These are phyloP conservation scores for Pyricularia grisea DNA, from an alignment of 2,329 filamentous ascomycete species.

Conservation along the genomic window DNA sequence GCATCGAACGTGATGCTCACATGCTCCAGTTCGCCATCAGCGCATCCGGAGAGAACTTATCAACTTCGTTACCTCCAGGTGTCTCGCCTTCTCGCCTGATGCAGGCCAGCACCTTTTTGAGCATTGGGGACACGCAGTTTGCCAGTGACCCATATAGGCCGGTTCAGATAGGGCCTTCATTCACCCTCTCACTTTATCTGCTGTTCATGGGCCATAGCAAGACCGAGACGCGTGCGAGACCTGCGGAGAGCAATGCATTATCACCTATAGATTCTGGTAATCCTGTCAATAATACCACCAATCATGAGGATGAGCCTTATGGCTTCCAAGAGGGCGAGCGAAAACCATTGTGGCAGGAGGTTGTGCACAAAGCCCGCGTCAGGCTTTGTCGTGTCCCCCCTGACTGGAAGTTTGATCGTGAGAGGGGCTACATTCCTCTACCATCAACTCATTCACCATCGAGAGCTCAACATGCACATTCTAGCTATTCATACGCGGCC, in stretches of 20 bases:
- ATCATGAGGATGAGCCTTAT: slow-evolving; percentile 34
- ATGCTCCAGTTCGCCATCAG: slow-evolving; percentile 90
- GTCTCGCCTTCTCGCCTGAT: slow-evolving; percentile 86
- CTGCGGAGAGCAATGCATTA: slow-evolving; percentile 7
- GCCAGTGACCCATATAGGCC: slow-evolving; percentile 50
- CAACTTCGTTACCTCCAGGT: slow-evolving; percentile 66
- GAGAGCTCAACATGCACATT: neutral
- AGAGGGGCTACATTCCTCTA: slow-evolving; percentile 19
- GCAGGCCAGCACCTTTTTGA: slow-evolving; percentile 87
- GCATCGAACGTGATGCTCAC: slow-evolving; percentile 86
- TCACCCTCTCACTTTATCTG: slow-evolving; percentile 88
- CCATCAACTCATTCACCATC: neutral
- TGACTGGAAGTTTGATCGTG: slow-evolving; percentile 33
- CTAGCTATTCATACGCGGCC: neutral
- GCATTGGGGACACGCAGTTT: slow-evolving; percentile 78
- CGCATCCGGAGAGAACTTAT: slow-evolving; percentile 81
- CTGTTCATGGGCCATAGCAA: slow-evolving; percentile 68
- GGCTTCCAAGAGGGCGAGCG: slow-evolving; percentile 43
- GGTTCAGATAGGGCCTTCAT: slow-evolving; percentile 79
- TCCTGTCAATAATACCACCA: neutral
- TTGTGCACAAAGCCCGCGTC: slow-evolving; percentile 84
- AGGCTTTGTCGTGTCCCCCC: slow-evolving; percentile 66
- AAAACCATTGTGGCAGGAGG: slow-evolving; percentile 85
- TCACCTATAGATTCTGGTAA: slow-evolving; percentile 3
- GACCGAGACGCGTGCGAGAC: slow-evolving; percentile 2